Evolutionary conservation across 129 eudicot genomes (phyloP).

Genomic region (Flaveria bidentis): DNA sequence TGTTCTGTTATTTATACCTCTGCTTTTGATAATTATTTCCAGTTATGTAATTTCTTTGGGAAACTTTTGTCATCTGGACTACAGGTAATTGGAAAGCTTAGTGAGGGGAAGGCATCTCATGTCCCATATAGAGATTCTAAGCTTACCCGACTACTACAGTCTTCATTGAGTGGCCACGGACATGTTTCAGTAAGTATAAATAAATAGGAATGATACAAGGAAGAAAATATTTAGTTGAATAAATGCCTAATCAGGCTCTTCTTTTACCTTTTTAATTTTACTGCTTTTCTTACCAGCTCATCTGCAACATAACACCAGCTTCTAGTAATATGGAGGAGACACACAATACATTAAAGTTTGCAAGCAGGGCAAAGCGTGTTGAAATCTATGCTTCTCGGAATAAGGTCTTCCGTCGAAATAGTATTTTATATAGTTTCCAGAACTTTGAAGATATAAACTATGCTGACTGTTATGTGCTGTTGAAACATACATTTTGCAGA

Average conservation of each 20-base stretch:
- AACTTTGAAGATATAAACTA: neutral
- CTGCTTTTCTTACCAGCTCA: conserved; percentile 59
- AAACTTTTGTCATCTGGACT: conserved; percentile 26
- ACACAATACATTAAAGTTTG: conserved; percentile 93
- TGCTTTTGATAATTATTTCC: neutral
- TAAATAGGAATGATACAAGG: conserved; percentile 4
- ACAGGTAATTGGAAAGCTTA: conserved; percentile 91
- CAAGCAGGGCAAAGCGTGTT: conserved; percentile 94
- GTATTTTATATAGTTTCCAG: conserved; percentile 16
- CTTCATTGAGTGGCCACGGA: conserved; percentile 96
- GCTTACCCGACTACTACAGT: conserved; percentile 93
- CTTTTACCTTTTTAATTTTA: neutral
- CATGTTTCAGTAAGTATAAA: conserved; percentile 85
- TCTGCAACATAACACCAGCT: conserved; percentile 96
- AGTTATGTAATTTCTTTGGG: neutral
- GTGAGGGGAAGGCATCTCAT: conserved; percentile 98
- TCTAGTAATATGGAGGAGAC: conserved; percentile 98
- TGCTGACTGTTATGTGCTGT: conserved; percentile 23
- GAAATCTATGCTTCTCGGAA: conserved; percentile 94
- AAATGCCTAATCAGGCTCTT: neutral
- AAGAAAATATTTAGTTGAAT: neutral
- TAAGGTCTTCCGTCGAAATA: conserved; percentile 48
- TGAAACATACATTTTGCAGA: conserved; percentile 49
- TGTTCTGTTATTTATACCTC: neutral
- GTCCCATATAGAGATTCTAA: conserved; percentile 97